Conservation (phyloP, 108 stramenopile species). For the Thalassiosira profunda region DNA sequence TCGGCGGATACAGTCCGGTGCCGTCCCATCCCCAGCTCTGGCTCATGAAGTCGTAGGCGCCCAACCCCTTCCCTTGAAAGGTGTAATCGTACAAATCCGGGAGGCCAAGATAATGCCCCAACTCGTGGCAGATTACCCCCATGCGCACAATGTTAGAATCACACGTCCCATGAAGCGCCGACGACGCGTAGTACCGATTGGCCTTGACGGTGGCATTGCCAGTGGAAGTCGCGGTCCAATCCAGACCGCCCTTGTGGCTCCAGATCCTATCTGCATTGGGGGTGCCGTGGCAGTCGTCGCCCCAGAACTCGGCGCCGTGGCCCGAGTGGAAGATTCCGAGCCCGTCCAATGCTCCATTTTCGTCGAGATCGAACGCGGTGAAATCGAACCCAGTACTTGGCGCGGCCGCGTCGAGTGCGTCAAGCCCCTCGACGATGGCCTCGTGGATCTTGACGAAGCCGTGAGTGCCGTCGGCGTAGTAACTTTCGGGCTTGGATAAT, state of each 20-base stretch:
- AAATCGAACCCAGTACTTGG: constrained; percentile 10
- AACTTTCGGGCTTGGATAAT: constrained; percentile 47
- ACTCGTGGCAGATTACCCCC: constrained; percentile 57
- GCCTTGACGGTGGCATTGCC: constrained; percentile 24
- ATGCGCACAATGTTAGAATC: constrained; percentile 44
- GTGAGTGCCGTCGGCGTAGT: constrained; percentile 53
- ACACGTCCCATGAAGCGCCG: constrained; percentile 39
- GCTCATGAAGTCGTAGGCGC: constrained; percentile 52
- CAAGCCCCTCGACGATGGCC: constrained; percentile 29
- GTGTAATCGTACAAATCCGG: constrained; percentile 52
- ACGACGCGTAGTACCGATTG: constrained; percentile 45
- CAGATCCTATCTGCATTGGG: constrained; percentile 36
- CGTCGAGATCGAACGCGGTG: constrained; percentile 26
- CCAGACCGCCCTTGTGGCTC: constrained; percentile 54
- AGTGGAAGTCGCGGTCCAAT: constrained; percentile 7
- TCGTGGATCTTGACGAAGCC: constrained; percentile 37
- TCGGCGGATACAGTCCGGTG: constrained; percentile 49
- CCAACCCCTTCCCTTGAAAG: constrained; percentile 42
- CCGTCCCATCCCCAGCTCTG: constrained; percentile 55
- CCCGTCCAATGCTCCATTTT: constrained; percentile 50
- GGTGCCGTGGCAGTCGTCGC: constrained; percentile 49
- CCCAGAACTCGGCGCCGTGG: constrained; percentile 73
- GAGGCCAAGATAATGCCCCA: constrained; percentile 54
- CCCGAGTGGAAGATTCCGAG: constrained; percentile 75
- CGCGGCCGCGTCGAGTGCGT: neutral